Evolutionary conservation across 169 alveolate genomes (phyloP), one percentile per base, ranked within the genome.

Genomic region (Pseudocohnilembus persalinus): DNA sequence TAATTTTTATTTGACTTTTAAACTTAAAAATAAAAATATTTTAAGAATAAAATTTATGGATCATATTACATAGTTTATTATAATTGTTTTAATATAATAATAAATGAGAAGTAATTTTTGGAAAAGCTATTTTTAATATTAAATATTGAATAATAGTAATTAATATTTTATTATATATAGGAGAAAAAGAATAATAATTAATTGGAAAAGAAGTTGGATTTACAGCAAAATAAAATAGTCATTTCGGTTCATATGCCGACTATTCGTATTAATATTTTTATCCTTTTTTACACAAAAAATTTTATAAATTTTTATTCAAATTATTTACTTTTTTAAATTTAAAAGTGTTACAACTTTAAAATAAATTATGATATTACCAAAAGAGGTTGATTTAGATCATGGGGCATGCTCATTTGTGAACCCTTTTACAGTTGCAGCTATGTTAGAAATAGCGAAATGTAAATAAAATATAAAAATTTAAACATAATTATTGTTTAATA

Each of bases 141-240:
- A 0, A 1, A 32, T 25, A 0, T 34, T 33, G 65, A 49, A 49
- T 11, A 49, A 49, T 73, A 76, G 32, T 20, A 76, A 74, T 29
- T 32, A 32, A 76, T 32, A 32, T 0, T 76, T 31, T 31, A 32
- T 24, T 20, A 0, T 0, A 65, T 31, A 73, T 65, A 31, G 83
- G 76, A 1, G 1, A 33, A 11, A 29, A 31, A n/a, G 82, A 68
- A 33, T 33, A 68, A 68, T 31, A 72, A 16, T 31, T 84, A 64
- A 81, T 89, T 0, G 90, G 90, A 4, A 85, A 87, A 73, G 74
- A 75, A 85, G 93, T 89, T 75, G 85, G 89, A 25, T 34, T 85
- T 26, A 84, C 89, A 63, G 49, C 82, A 24, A 77, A 85, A 72
- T 63, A 34, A 4, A 65, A 72, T 72, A 64, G 81, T 29, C 68